Base-by-base conservation (phyloP, 1,284 basidiomycete genomes). In the Porodaedalea pini region DNA sequence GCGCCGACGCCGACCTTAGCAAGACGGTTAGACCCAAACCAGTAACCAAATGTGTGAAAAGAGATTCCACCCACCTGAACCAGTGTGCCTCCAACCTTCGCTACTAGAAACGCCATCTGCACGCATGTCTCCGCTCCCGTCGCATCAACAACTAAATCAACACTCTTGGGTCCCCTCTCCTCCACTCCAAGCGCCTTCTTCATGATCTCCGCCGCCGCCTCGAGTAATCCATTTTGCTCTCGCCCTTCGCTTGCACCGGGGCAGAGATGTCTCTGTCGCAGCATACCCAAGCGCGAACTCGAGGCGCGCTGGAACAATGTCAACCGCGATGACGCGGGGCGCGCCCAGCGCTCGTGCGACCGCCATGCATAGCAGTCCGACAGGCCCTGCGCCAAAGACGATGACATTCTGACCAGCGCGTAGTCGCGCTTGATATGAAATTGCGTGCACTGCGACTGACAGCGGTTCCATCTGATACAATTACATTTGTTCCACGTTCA, bases 321-420 rank as follows among this genome's bases (percentile, higher is more conserved):
- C 93, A 61, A 96, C 81, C 1, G 85, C 92, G 58, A 97, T 80
- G 60, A 95, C 78, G 53, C 88, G 84, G 32, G 79, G 77, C 0
- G 92, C 93, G 25, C 92, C 93, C 52, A 95, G 76, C 2, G 92
- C 94, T 68, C 88, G 92, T 31, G 93, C 92, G 21, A 94, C 93
- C 2, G 92, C 94, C 85, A 95, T 94, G 68, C 86, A 89, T 31
- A 98, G 82, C 17, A 98, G 79, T 29, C 94, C 94, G 61, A 98
- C 91, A 7, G 95, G 96, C 1, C 96, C 95, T 59, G 94, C 95
- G 23, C 88, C 88, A 65, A 96, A 94, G 58, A 98, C 77, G 23
- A 82, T 82, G 61, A 94, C 82, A 41, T 82, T 83, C 70, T 91
- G 83, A 66, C 83, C 83, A 31, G 88, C 76, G 51, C 81, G 82